Percentiles rank a stretch among this genome's conserved stretches.
Evolutionary conservation across 306 rosid species (phyloP).

Genomic region (Begonia loranthoides): DNA sequence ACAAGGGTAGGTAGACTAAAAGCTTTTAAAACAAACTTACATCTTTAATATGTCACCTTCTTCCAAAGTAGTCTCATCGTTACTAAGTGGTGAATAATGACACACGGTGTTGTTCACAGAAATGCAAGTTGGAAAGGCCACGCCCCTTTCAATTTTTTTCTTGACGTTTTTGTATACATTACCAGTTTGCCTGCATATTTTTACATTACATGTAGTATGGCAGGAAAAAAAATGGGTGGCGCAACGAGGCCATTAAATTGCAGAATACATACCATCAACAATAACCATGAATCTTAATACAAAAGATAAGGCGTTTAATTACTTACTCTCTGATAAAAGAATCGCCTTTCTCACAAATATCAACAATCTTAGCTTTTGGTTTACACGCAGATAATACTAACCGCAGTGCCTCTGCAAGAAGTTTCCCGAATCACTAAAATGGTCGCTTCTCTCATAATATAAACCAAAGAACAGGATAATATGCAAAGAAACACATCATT

Average conservation of each 20-base stretch:
- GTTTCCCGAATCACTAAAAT: not conserved
- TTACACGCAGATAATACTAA: slow-evolving; percentile 61
- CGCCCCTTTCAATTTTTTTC: slow-evolving; percentile 90
- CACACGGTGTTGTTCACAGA: slow-evolving; percentile 77
- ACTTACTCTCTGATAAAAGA: slow-evolving; percentile 74
- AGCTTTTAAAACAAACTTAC: slow-evolving; percentile 25
- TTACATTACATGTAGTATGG: no score
- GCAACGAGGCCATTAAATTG: no score
- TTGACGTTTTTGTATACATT: slow-evolving; percentile 72
- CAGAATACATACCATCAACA: no score
- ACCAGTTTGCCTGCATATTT: slow-evolving; percentile 49
- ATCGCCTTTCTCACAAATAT: slow-evolving; percentile 82
- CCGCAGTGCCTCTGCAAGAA: slow-evolving; percentile 67
- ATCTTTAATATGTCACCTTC: slow-evolving; percentile 79
- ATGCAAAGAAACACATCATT: no score
- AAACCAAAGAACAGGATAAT: no score
- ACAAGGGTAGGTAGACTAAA: not conserved
- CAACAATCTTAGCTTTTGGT: slow-evolving; percentile 74
- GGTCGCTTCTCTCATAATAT: no score
- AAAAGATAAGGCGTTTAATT: not conserved
- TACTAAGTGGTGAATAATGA: slow-evolving; percentile 83
- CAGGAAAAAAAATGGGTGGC: no score
- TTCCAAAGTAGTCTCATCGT: slow-evolving; percentile 65
- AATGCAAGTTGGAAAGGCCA: slow-evolving; percentile 85
- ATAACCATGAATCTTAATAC: no score